phyloP scores from a whole-genome alignment of 2,329 filamentous ascomycete species.

The Fusarium tuaranense region DNA sequence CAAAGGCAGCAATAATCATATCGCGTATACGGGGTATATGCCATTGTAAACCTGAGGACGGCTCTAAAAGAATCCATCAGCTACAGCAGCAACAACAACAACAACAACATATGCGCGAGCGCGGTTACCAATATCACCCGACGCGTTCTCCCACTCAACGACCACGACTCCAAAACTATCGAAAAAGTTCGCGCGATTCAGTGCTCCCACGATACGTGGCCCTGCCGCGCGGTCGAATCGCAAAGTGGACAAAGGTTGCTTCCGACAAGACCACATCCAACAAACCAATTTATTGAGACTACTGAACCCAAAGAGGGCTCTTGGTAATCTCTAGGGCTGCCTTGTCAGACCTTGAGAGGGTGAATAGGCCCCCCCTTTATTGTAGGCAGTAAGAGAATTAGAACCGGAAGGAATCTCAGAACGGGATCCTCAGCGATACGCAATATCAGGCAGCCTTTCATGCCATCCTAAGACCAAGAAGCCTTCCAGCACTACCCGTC shows the following conservation, averaged over 20 bases:
- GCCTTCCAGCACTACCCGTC: too few species aligned
- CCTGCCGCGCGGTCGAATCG: background rate
- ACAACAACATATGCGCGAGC: background rate
- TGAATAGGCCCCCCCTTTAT: background rate
- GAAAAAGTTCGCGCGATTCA: rapidly evolving
- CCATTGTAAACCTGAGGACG: background rate
- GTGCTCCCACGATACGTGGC: background rate
- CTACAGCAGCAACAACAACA: background rate
- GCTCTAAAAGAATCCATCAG: background rate
- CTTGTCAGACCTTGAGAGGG: background rate
- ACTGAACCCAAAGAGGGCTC: background rate
- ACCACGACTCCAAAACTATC: background rate
- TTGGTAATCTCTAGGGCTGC: background rate
- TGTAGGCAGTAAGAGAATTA: background rate
- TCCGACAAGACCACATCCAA: background rate
- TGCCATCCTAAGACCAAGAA: too few species aligned
- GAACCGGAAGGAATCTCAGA: background rate
- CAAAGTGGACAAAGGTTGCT: background rate
- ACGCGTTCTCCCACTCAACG: background rate
- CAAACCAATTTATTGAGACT: background rate
- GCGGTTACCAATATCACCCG: background rate
- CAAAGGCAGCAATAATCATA: background rate
- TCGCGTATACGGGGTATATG: background rate
- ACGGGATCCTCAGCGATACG: too few species aligned
- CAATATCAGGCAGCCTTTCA: too few species aligned